Conservation (phyloP, 495 filamentous ascomycete genomes). For the Aspergillus avenaceus region DNA sequence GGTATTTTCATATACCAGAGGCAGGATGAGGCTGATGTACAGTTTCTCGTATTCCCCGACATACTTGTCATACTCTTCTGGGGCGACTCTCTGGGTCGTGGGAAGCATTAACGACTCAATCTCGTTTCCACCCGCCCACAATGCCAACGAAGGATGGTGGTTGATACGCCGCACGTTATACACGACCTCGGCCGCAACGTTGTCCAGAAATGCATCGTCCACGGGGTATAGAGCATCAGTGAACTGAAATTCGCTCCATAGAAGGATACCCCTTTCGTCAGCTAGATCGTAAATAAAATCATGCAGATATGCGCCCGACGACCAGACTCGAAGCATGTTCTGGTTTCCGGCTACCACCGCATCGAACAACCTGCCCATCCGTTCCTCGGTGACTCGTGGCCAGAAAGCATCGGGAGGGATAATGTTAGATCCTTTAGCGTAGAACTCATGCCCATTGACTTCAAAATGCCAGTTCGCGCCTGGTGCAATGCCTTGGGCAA, state of each 20-base stretch:
- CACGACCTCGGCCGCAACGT: slow-evolving; percentile 52
- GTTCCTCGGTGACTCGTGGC: slow-evolving; percentile 54
- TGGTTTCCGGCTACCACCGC: slow-evolving; percentile 56
- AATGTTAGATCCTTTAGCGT: slow-evolving; percentile 63
- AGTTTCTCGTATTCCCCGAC: slow-evolving; percentile 57
- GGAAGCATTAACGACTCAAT: slow-evolving; percentile 54
- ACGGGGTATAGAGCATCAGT: slow-evolving; percentile 61
- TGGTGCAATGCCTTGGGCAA: slow-evolving; percentile 54
- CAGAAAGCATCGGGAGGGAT: slow-evolving; percentile 67
- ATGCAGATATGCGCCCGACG: slow-evolving; percentile 58
- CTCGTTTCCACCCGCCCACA: slow-evolving; percentile 68
- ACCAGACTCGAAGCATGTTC: slow-evolving; percentile 70
- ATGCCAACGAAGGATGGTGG: slow-evolving; percentile 63
- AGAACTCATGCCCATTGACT: slow-evolving; percentile 64
- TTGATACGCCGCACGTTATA: slow-evolving; percentile 63
- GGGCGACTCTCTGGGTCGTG: slow-evolving; percentile 39
- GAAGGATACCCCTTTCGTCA: slow-evolving; percentile 59
- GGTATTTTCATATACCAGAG: slow-evolving; percentile 59
- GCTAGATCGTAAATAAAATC: slow-evolving; percentile 69
- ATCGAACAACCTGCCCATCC: slow-evolving; percentile 53
- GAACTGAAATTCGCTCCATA: slow-evolving; percentile 69
- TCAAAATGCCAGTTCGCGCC: slow-evolving; percentile 69
- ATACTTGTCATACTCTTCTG: slow-evolving; percentile 43
- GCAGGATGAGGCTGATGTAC: slow-evolving; percentile 57
- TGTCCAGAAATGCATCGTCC: slow-evolving; percentile 52